Percentiles rank a stretch among this genome's conserved stretches.
These are phyloP conservation scores for Penicillium sp. DNA, from an alignment of 2,329 filamentous ascomycete species.

Conservation along the genomic window DNA sequence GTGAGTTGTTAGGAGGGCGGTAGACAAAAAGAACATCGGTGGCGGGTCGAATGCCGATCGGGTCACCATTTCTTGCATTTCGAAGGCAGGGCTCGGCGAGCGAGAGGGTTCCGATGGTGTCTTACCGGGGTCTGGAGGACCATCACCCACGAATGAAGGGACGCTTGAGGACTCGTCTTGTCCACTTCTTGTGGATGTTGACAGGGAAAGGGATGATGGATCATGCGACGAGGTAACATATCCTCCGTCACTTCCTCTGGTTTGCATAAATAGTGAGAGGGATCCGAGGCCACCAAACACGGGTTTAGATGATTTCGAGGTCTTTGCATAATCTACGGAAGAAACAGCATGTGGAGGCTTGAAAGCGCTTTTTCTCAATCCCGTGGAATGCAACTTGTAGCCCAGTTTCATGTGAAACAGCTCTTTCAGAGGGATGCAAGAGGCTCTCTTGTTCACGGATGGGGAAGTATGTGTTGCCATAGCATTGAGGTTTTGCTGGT, in stretches of 20 bases:
- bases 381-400: not conserved
- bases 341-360: not conserved
- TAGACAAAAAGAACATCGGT: constrained; percentile 26
- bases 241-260: constrained; percentile 41
- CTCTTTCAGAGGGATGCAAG: not conserved
- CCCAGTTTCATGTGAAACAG: not conserved
- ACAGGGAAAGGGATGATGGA: not conserved
- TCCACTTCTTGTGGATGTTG: not conserved
- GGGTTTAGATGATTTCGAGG: not conserved
- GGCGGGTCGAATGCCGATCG: not conserved
- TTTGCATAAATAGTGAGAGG: constrained; percentile 53
- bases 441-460: no score
- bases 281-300: constrained; percentile 39
- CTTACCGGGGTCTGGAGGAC: not conserved
- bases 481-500: not conserved
- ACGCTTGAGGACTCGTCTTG: not conserved
- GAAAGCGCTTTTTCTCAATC: not conserved
- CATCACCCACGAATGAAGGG: not conserved
- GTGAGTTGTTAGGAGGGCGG: constrained; percentile 21
- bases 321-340: not conserved
- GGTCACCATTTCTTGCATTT: not conserved
- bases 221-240: constrained; percentile 20
- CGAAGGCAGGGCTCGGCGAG: not conserved
- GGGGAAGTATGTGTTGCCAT: not conserved
- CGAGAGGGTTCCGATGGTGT: not conserved